Evolutionary conservation across 148 eudicot genomes (phyloP), one percentile per base, ranked within the genome.

Genomic region (Fagopyrum homotropicum): DNA sequence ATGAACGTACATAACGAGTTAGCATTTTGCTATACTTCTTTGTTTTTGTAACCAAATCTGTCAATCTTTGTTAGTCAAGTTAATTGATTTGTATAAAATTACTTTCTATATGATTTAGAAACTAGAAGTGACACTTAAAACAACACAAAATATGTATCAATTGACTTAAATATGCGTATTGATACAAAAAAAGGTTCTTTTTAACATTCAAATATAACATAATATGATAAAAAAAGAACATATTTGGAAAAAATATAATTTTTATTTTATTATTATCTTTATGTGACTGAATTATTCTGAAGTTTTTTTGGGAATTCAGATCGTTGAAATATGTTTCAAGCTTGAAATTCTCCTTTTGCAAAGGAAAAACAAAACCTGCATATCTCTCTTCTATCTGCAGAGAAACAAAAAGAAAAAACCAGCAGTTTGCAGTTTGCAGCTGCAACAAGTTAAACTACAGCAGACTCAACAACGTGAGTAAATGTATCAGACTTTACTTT

Each of bases 361-460:
- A 35, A 35, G 40, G 40, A 35, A 35, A 35, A 35, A 35, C 1
- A 35, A 35, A 35, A 35, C 40, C 69, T 63, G 44, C 69, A 63
- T 6, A 63, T 29, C 44, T 30, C 10, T 29, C 69, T 63, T 63
- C 44, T 63, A 30, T 63, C 69, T 29, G 69, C 45, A 63, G 45
- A 66, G 71, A 66, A 66, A 66, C 71, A 66, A 66, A 66, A 66
- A 40, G 8, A 40, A 49, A 49, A 66, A 66, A 14, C 9, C n/a
- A 66, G 47, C 71, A 35, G 45, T 64, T 64, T 64, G 47, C 71
- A 35, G 45, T 64, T 64, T 64, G 22, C 47, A 66, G n/a, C 71
- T 66, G 47, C 71, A 66, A 66, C 71, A 66, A 66, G 71, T 40
- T 7, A 66, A 66, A 66, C 71, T 66, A 46, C 71, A 66, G 45